These are phyloP conservation scores for Hydnomerulius pinastri DNA, from an alignment of 768 basidiomycete genomes.

Conservation along the genomic window DNA sequence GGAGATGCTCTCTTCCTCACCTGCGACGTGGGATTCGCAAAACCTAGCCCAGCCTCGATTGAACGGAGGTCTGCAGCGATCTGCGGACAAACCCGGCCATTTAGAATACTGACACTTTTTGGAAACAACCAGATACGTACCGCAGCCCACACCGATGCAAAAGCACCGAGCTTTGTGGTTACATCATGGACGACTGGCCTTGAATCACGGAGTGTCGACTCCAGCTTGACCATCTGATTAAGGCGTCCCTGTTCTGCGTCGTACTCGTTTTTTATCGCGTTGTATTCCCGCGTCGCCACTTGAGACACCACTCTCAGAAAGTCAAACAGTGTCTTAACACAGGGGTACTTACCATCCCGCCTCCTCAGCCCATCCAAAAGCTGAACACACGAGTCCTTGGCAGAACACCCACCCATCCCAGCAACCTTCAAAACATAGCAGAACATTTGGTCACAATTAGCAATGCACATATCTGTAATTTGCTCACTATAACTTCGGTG, in stretches of 20 bases:
- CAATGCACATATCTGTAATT: too few relatives aligned
- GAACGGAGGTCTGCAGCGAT: slow-evolving; percentile 20
- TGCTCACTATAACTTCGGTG: slow-evolving; percentile 5
- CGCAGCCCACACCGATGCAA: slow-evolving; percentile 16
- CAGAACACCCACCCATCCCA: slow-evolving; percentile 2
- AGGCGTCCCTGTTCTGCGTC: slow-evolving; percentile 15
- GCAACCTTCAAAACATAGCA: too few relatives aligned
- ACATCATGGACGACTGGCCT: slow-evolving; percentile 21
- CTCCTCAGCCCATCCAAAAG: slow-evolving; percentile 7
- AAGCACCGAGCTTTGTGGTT: slow-evolving; percentile 17
- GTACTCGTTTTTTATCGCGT: slow-evolving; percentile 8
- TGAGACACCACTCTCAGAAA: not conserved
- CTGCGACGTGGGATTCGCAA: slow-evolving; percentile 13
- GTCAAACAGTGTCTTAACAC: too few relatives aligned
- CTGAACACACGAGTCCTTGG: slow-evolving; percentile 5
- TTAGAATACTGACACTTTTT: not conserved
- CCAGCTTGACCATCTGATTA: slow-evolving; percentile 15
- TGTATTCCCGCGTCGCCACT: slow-evolving; percentile 14
- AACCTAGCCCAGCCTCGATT: slow-evolving; percentile 10
- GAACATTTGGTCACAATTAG: not conserved
- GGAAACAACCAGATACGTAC: too few relatives aligned
- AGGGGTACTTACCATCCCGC: slow-evolving; percentile 8
- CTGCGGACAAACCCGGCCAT: slow-evolving; percentile 4
- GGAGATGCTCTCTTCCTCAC: slow-evolving; percentile 1
- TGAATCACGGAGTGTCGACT: slow-evolving; percentile 10